Base-by-base conservation (phyloP, 352 stramenopile species). In the Phytopythium montanum region DNA sequence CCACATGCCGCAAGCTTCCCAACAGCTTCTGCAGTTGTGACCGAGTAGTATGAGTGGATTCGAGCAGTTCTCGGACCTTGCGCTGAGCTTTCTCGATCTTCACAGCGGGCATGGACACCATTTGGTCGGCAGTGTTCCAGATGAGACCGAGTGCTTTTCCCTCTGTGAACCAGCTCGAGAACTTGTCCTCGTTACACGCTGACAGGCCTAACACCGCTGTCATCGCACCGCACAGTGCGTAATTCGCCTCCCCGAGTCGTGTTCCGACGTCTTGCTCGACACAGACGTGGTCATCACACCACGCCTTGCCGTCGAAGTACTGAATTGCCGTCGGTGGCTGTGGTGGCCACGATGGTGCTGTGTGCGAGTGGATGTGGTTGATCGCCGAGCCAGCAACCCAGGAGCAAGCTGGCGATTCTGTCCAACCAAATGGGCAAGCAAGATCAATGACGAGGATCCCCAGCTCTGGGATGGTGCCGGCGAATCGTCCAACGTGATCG, bases 121-220 rank as follows among this genome's bases (percentile, higher is more conserved):
- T 59, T 0, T 16, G 31, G 2, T 44, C 13, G 0, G 25, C 21
- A 0, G 49, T 36, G 38, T 65, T 45, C 54, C 48, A 62, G 6
- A 42, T 36, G 2, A 66, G 23, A 1, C 60, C 60, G 0, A 66
- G 21, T 5, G 54, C 60, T 16, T 45, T 49, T 1, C 60, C 54
- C n/a, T 46, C 14, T 7, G 14, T 19, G 13, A 62, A 54, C 54
- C 54, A 66, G 0, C 4, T 13, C 0, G 60, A 58, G 29, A 62
- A 62, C 16, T 61, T 62, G 5, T 66, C 54, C 3, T 66, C 46
- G 19, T 66, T 59, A 39, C 54, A 56, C 1, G 60, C 49, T 5
- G 10, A 1, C 1, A 54, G 49, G 34, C 60, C 48, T 3, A 66
- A 23, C 14, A 66, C 25, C 0, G 31, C 23, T 8, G 56, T 39